Base-by-base conservation (phyloP, 2,329 filamentous ascomycete species). In the Alternaria incomplexa region DNA sequence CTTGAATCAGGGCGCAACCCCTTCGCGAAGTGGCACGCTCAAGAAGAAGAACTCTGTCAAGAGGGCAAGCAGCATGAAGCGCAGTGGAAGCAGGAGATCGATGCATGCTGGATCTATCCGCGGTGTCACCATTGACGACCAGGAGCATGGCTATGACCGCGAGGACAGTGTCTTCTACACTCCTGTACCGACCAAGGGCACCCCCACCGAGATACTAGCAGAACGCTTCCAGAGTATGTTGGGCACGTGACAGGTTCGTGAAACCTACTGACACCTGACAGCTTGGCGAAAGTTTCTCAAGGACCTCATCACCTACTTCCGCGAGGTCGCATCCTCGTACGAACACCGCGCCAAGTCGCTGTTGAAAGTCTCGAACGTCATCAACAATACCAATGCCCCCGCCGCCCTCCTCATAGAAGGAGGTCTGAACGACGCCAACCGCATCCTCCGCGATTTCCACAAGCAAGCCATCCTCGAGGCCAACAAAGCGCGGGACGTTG, bases 231-330 rank as follows among this genome's bases (percentile, higher is more conserved):
- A 97, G 84, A 88, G 93, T 93, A 85, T 63, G 88, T 75, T 23
- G 10, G 36, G 36, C 22, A 52, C 51, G 36, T 30, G 17, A 30
- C 26, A 12, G 7, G 3, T 20, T 1, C 11, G 26, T 46, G 15
- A 15, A 40, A 55, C 20, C 7, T 6, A 65, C 73, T 77, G 32
- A 76, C 64, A 48, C n/a, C 55, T n/a, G 58, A 58, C 71, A 96
- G 93, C 92, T 55, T 99, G 96, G 96, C 89, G 96, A 73, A 97
- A 97, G 83, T 87, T 97, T 13, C 87, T 99, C 56, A 98, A 98
- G 79, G 94, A 97, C 70, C 85, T 98, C 47, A 97, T 98, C 69
- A 84, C 91, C 60, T 98, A 97, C 79, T 98, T 97, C 79, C 90
- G 93, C 72, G 96, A 98, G 79, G 89, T 98, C 50, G 93, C 97